These are phyloP conservation scores for Capsicum baccatum DNA, from an alignment of 257 asterid genomes.

Conservation along the genomic window DNA sequence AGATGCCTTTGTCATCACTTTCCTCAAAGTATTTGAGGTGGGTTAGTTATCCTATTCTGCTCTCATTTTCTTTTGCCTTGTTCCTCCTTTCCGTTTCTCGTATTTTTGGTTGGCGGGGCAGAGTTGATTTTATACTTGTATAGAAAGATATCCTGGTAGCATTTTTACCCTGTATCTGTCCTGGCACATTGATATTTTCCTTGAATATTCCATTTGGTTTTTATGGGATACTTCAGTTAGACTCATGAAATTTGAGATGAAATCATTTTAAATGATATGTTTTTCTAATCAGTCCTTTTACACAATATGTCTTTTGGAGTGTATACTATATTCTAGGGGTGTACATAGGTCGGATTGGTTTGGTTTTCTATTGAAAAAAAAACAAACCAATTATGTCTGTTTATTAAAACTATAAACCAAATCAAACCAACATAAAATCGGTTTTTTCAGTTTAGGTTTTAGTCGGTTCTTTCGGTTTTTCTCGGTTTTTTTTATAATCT, in stretches of 20 bases:
- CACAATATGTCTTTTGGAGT: neutral
- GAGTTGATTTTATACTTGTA: neutral
- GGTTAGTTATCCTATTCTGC: neutral
- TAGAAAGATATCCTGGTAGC: neutral
- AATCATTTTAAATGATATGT: neutral
- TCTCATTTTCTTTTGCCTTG: neutral
- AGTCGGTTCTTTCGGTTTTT: too few relatives aligned
- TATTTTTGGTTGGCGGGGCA: conserved; percentile 22
- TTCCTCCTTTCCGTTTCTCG: neutral
- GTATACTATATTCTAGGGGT: neutral
- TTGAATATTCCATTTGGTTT: conserved; percentile 21
- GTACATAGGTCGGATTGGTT: too few relatives aligned
- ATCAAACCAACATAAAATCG: too few relatives aligned
- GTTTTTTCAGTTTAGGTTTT: too few relatives aligned
- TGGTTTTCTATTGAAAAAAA: too few relatives aligned
- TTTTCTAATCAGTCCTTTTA: neutral
- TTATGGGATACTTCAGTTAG: conserved; percentile 12
- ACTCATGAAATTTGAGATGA: conserved; percentile 13
- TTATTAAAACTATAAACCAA: too few relatives aligned
- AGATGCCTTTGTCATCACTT: neutral
- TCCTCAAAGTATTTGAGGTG: conserved; percentile 1
- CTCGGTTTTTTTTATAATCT: too few relatives aligned
- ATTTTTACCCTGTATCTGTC: neutral
- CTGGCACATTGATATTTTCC: neutral
- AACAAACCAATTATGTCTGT: too few relatives aligned